Base-by-base conservation (phyloP, 164 flowering plant species). In the Paratinospora sagittata region DNA sequence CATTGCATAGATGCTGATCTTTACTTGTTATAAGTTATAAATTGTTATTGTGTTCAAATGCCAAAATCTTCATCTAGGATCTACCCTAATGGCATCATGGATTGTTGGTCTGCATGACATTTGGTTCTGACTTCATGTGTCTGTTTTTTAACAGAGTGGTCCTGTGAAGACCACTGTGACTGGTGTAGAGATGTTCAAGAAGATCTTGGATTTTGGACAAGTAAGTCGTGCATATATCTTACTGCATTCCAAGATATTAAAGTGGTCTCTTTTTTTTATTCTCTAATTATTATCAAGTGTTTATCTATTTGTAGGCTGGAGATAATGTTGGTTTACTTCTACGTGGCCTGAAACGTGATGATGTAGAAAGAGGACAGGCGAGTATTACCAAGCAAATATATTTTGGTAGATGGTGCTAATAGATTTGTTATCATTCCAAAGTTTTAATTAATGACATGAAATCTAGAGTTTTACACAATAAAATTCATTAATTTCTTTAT, bases 181-280 rank as follows among this genome's bases (percentile, higher is more conserved):
- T 73, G 97, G 98, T 70, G 99, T 93, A 43, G 99, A 93, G 80
- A 96, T 96, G 98, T 96, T 96, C 79, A 93, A 91, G 89, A 96
- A 96, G 80, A 84, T 89, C 27, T 85, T 96, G 82, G 98, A 91
- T 79, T 76, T 77, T 68, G 99, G 98, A 72, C 89, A 90, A 77
- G 99, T 93, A 81, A 82, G 82, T 72, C 23, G 6, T 14, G 12
- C 45, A 49, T 66, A 9, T 24, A 62, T 41, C 3, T 58, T 36
- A 30, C 36, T 26, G 37, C n/a, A 27, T n/a, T 70, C 43, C n/a
- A 12, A 17, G 16, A 21, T n/a, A 43, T 3, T 23, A 45, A 36
- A 7, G n/a, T 43, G n/a, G 27, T 73, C 26, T 60, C 8, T 23
- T 5, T 60, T 4, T 19, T 33, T 63, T 6, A 3, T 1, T 23